Conservation (phyloP, 2,329 filamentous ascomycete genomes). For the Aspergillus aculeatus region DNA sequence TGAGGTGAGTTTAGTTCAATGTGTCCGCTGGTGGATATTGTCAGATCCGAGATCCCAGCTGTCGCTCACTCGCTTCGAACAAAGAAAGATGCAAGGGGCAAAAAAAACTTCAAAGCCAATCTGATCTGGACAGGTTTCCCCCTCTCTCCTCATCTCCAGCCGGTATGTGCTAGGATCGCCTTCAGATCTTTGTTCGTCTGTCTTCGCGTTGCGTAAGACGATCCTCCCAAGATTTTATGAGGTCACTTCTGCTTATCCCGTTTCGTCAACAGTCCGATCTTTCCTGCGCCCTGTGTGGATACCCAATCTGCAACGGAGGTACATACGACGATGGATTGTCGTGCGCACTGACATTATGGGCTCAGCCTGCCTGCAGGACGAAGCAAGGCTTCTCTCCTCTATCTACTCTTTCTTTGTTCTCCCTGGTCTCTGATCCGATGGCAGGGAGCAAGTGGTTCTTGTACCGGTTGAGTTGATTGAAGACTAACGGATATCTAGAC, state of each 20-base stretch:
- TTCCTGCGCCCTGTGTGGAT: constrained; percentile 1
- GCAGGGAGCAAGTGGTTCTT: neutral
- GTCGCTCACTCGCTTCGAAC: neutral
- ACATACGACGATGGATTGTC: neutral
- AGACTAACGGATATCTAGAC: neutral
- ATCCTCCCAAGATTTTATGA: neutral
- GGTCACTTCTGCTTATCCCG: neutral
- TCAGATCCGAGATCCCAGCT: neutral
- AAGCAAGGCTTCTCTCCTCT: neutral
- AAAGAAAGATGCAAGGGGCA: constrained; percentile 6
- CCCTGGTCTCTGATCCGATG: neutral
- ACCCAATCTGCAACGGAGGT: neutral
- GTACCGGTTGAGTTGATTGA: neutral
- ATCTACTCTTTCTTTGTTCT: neutral
- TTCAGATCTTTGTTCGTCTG: neutral
- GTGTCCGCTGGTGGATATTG: neutral
- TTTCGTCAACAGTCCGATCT: neutral
- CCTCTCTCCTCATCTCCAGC: neutral
- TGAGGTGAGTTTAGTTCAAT: neutral
- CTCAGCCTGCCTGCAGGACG: neutral
- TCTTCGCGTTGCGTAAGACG: neutral
- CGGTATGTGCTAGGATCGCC: neutral
- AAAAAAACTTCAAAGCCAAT: constrained; percentile 4
- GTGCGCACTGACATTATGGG: neutral
- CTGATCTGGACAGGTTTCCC: neutral